Conservation (phyloP, 2,329 filamentous ascomycete species). For the Claviceps spartinae region DNA sequence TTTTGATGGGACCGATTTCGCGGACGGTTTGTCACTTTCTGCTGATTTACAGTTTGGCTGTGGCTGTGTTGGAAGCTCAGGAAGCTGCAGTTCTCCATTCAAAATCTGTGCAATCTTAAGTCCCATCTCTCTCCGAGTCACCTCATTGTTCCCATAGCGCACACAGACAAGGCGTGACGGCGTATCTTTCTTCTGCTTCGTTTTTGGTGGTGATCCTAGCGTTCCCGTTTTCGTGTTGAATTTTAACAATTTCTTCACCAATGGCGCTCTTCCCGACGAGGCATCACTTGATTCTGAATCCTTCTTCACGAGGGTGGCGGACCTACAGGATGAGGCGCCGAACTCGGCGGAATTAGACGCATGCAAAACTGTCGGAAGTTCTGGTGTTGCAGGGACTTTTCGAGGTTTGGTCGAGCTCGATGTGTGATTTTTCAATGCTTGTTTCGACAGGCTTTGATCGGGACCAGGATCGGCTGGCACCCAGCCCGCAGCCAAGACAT, state of each 20-base stretch:
- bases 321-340: not conserved
- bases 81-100: slow-evolving; percentile 14
- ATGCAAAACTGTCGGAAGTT: not conserved
- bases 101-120: slow-evolving; percentile 52
- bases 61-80: slow-evolving; percentile 11
- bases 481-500: not conserved
- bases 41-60: not conserved
- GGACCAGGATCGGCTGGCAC: not conserved
- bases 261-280: slow-evolving; percentile 11
- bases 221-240: slow-evolving; percentile 49
- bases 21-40: not conserved
- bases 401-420: not conserved
- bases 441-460: not conserved
- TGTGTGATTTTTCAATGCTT: not conserved
- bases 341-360: not conserved
- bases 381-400: not conserved
- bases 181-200: slow-evolving; percentile 25
- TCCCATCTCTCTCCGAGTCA: slow-evolving; percentile 35
- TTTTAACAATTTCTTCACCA: slow-evolving; percentile 31
- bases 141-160: slow-evolving; percentile 41
- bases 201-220: slow-evolving; percentile 45
- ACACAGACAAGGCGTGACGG: slow-evolving; percentile 37
- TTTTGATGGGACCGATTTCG: slow-evolving; percentile 15
- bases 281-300: slow-evolving; percentile 1
- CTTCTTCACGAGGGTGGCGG: not conserved